Conservation (phyloP, 768 basidiomycete species). For the Exidia glandulosa region DNA sequence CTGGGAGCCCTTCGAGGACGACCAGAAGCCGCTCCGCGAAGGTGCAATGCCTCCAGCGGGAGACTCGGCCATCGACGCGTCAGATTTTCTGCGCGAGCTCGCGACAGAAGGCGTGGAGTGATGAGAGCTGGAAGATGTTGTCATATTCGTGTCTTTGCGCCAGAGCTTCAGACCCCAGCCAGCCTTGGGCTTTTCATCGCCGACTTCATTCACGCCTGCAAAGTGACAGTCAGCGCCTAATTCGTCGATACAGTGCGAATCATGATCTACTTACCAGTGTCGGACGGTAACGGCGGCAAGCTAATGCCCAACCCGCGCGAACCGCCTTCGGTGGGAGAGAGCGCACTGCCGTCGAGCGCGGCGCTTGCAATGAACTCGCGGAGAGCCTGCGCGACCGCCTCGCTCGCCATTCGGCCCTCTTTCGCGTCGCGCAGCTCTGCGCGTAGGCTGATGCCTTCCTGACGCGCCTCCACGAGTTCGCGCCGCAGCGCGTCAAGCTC, state of each 20-base stretch:
- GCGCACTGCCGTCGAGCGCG: slow-evolving; percentile 44
- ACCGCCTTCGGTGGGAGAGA: slow-evolving; percentile 2
- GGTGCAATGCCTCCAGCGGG: not conserved
- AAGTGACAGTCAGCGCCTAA: not conserved
- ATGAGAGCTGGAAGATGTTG: slow-evolving; percentile 1
- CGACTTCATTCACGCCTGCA: slow-evolving; percentile 2
- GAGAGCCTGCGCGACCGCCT: slow-evolving; percentile 71
- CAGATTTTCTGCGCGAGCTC: not conserved
- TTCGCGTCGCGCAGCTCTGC: slow-evolving; percentile 64
- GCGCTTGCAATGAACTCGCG: slow-evolving; percentile 66
- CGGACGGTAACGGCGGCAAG: slow-evolving; percentile 15
- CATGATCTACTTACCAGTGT: slow-evolving; percentile 1
- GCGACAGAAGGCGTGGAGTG: slow-evolving; percentile 3
- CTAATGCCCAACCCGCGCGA: slow-evolving; percentile 4
- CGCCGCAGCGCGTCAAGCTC: slow-evolving; percentile 50
- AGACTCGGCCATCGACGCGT: not conserved
- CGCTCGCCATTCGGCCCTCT: slow-evolving; percentile 81
- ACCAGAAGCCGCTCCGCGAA: slow-evolving; percentile 2
- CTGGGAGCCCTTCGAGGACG: not conserved
- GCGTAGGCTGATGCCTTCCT: slow-evolving; percentile 53
- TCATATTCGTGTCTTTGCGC: slow-evolving; percentile 3
- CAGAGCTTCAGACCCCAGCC: slow-evolving; percentile 11
- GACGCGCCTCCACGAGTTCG: slow-evolving; percentile 45
- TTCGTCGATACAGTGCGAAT: too few species aligned
- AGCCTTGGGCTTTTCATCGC: not conserved